These are phyloP conservation scores for Bonnemaisonia californica DNA, from an alignment of 31 red algal genomes.

Conservation along the genomic window DNA sequence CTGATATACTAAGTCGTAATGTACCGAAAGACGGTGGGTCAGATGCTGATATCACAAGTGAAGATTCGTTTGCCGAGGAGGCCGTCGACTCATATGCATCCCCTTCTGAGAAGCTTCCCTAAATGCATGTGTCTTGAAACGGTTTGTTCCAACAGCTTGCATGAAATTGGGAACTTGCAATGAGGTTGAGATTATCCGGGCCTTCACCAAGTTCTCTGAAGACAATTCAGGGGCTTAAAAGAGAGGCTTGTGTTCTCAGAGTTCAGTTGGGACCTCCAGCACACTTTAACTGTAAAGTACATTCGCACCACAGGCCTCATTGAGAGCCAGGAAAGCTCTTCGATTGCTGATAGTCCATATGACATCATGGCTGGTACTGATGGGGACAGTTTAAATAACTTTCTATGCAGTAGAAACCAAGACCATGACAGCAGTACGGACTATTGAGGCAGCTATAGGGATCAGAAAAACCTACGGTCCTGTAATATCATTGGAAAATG, in stretches of 20 bases:
- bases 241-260: background rate
- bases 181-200: constrained; percentile 9
- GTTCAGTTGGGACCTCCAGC: background rate
- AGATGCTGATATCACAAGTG: too few relatives aligned
- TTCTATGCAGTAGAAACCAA: constrained; percentile 11
- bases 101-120: too few relatives aligned
- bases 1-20: too few relatives aligned
- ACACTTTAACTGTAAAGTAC: background rate
- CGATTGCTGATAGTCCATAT: constrained; percentile 29
- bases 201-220: constrained; percentile 10
- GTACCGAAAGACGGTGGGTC: too few relatives aligned
- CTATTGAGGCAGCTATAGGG: background rate
- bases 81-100: too few relatives aligned
- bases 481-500: background rate
- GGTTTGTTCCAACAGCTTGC: too few relatives aligned
- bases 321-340: background rate
- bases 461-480: background rate
- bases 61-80: too few relatives aligned
- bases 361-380: background rate
- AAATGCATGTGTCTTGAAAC: too few relatives aligned
- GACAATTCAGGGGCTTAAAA: background rate
- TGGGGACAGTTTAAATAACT: background rate
- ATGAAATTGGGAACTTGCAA: constrained; percentile 30
- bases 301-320: constrained; percentile 9
- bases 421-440: constrained; percentile 9